phyloP scores from a whole-genome alignment of 768 basidiomycete genomes.

The Calocybe cyanea region DNA sequence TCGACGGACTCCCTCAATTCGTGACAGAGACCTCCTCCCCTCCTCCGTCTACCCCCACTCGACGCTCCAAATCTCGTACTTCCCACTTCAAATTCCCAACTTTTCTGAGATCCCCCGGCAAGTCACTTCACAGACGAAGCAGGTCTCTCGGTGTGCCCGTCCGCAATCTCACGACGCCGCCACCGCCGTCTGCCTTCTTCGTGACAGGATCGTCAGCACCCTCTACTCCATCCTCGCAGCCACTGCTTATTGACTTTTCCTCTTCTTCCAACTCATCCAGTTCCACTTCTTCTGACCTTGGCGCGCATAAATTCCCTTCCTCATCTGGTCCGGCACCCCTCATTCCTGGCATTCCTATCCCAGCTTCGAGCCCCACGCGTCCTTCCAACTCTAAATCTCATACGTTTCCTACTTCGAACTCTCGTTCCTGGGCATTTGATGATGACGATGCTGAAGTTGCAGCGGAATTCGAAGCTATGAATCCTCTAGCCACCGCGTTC shows the following conservation, averaged over 20 bases:
- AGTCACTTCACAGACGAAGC: conserved; percentile 16
- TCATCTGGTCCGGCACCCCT: conserved; percentile 14
- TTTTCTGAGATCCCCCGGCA: conserved; percentile 11
- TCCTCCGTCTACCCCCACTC: conserved; percentile 5
- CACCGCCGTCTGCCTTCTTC: not conserved
- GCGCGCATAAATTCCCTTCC: conserved; percentile 15
- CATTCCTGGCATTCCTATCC: conserved; percentile 20
- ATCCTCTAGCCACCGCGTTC: conserved; percentile 13
- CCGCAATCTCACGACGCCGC: conserved; percentile 7
- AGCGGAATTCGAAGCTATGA: conserved; percentile 1
- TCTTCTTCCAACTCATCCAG: conserved; percentile 14
- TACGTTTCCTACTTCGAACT: not conserved
- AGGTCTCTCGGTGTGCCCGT: conserved; percentile 15
- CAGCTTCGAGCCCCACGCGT: conserved; percentile 6
- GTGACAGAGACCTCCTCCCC: conserved; percentile 5
- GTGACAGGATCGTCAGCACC: conserved; percentile 10
- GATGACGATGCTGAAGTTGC: conserved; percentile 13
- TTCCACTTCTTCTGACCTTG: conserved; percentile 19
- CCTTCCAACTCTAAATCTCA: not conserved
- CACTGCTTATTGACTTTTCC: conserved; percentile 19
- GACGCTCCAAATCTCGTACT: conserved; percentile 10
- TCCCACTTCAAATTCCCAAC: conserved; percentile 13
- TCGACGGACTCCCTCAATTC: conserved; percentile 15
- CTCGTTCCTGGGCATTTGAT: conserved; percentile 15
- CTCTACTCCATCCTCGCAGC: conserved; percentile 15